These are phyloP conservation scores for Pythium brassicae DNA, from an alignment of 352 stramenopile genomes.

Conservation along the genomic window DNA sequence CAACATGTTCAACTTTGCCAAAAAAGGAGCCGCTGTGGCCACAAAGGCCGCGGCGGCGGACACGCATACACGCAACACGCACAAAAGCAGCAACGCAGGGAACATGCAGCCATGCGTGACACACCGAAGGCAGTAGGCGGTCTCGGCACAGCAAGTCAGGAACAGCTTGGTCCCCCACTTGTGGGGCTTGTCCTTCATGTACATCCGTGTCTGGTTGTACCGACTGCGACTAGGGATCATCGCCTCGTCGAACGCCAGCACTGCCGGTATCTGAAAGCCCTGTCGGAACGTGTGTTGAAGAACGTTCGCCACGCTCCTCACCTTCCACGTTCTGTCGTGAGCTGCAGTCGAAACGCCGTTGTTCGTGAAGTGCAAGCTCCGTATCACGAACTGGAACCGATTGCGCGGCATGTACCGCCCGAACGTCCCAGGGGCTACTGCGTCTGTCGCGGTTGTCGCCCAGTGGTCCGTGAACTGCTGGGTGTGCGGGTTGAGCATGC, in stretches of 20 bases:
- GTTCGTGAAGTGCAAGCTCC: slow-evolving; percentile 12
- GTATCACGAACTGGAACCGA: slow-evolving; percentile 9
- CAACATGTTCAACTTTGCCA: background rate
- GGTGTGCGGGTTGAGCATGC: no score
- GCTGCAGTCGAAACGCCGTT: slow-evolving; percentile 2
- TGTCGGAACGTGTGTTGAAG: slow-evolving; percentile 6
- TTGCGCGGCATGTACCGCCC: background rate
- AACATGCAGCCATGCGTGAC: background rate
- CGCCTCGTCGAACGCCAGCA: slow-evolving; percentile 8
- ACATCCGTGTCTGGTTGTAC: background rate
- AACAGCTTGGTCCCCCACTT: no score
- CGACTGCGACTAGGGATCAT: background rate
- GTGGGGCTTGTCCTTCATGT: no score
- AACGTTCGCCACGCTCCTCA: slow-evolving; percentile 2
- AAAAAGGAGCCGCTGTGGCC: background rate
- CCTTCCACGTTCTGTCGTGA: slow-evolving; percentile 11
- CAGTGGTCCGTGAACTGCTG: no score
- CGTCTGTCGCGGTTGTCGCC: no score
- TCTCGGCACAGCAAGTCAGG: background rate
- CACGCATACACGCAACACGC: background rate
- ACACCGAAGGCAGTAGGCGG: background rate
- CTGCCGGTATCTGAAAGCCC: background rate
- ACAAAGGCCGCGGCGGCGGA: background rate
- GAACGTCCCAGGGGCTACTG: background rate
- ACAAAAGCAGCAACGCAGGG: no score